Conservation (phyloP, 768 basidiomycete genomes). For the Termitomyces heimii region DNA sequence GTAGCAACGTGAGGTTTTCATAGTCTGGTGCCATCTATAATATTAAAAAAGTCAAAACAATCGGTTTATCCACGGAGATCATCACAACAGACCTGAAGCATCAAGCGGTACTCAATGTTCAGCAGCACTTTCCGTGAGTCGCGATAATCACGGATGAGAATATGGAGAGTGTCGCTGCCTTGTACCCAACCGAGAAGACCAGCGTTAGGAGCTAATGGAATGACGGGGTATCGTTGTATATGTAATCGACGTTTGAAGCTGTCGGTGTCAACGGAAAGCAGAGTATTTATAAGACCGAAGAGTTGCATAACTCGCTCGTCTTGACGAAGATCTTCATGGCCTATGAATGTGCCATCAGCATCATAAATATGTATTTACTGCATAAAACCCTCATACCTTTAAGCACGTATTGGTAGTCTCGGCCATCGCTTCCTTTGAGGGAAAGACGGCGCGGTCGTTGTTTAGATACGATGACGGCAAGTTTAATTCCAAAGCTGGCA, state of each 20-base stretch:
- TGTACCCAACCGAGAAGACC: constrained; percentile 95
- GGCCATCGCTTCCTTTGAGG: constrained; percentile 85
- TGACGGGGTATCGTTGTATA: constrained; percentile 90
- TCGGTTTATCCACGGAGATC: not conserved
- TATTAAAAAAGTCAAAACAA: not conserved
- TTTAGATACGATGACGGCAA: constrained; percentile 94
- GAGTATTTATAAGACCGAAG: constrained; percentile 93
- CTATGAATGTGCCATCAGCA: constrained; percentile 30
- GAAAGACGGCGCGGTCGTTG: constrained; percentile 89
- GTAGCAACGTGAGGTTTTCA: constrained; percentile 86
- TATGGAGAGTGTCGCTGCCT: constrained; percentile 93
- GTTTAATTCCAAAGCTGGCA: constrained; percentile 77
- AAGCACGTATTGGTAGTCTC: constrained; percentile 86
- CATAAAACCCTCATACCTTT: constrained; percentile 56
- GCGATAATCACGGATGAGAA: constrained; percentile 92
- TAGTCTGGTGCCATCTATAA: constrained; percentile 97
- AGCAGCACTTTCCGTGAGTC: constrained; percentile 94
- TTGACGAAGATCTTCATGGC: constrained; percentile 97
- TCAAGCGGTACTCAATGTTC: constrained; percentile 97
- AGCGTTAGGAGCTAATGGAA: constrained; percentile 92
- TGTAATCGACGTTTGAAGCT: constrained; percentile 95
- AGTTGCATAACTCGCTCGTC: constrained; percentile 99
- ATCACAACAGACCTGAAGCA: constrained; percentile 72
- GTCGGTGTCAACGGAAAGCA: constrained; percentile 87
- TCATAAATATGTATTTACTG: not conserved